Conservation (phyloP, 345 rosid genomes). For the Eucalyptus erythrocorys region DNA sequence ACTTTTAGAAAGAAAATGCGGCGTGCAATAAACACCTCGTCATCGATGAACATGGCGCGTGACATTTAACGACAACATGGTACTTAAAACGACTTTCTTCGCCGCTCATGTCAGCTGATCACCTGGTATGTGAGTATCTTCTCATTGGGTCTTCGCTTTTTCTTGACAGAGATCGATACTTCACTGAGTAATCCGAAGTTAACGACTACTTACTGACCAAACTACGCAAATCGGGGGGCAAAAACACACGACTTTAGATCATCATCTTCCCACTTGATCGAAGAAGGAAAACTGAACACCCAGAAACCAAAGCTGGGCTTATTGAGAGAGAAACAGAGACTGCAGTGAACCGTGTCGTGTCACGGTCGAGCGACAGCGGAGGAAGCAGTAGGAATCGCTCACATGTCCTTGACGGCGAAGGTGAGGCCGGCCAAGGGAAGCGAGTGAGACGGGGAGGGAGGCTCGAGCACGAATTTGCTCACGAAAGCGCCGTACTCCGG, state of each 20-base stretch:
- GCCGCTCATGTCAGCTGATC: neutral
- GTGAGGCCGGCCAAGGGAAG: conserved; percentile 54
- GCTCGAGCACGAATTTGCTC: conserved; percentile 47
- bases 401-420: conserved; percentile 91
- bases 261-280: neutral
- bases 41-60: neutral
- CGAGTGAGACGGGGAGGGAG: conserved; percentile 25
- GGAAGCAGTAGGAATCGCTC: neutral
- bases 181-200: neutral
- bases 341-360: neutral
- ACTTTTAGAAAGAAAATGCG: neutral
- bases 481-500: conserved; percentile 76
- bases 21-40: neutral
- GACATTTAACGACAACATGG: neutral
- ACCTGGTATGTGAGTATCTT: neutral
- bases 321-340: neutral
- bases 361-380: neutral
- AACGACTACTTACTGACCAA: neutral
- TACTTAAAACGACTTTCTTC: neutral
- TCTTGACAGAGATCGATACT: neutral
- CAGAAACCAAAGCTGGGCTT: neutral
- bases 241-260: neutral
- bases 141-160: neutral
- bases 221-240: neutral
- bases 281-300: neutral